phyloP scores from a whole-genome alignment of 805 yeast genomes.

The Babjeviella inositovora region DNA sequence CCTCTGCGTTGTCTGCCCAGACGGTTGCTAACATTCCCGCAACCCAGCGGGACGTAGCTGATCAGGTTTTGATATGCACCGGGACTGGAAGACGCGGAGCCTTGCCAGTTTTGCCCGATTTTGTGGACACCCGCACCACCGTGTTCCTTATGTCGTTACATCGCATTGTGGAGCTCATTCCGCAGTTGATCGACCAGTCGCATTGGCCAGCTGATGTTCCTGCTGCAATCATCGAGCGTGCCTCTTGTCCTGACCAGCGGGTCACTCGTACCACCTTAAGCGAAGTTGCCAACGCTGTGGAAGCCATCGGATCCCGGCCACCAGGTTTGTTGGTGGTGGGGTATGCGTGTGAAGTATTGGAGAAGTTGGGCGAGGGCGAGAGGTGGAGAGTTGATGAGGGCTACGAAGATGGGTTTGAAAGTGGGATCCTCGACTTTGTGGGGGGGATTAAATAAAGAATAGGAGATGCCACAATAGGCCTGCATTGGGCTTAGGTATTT shows the following conservation, averaged over 20 bases:
- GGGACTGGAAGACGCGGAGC: conserved; percentile 89
- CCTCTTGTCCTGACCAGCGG: conserved; percentile 87
- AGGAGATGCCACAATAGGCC: too few species aligned
- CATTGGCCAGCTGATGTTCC: conserved; percentile 64
- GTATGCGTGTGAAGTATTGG: conserved; percentile 47
- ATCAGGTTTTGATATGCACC: conserved; percentile 84
- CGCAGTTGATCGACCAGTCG: conserved; percentile 20
- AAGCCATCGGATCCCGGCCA: conserved; percentile 72
- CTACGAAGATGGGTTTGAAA: too few species aligned
- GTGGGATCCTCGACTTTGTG: too few species aligned
- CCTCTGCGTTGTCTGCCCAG: conserved; percentile 84
- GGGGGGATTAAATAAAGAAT: too few species aligned
- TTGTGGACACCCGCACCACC: conserved; percentile 58
- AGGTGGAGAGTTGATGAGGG: conserved; percentile 36
- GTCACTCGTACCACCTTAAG: conserved; percentile 59
- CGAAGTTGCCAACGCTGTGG: conserved; percentile 57
- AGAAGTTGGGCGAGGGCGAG: conserved; percentile 6
- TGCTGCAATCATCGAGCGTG: conserved; percentile 77
- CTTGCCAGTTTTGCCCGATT: conserved; percentile 65
- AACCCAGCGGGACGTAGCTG: conserved; percentile 84
- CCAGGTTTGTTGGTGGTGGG: conserved; percentile 87
- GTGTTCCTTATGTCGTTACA: conserved; percentile 86
- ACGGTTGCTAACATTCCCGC: conserved; percentile 73
- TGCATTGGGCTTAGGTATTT: too few species aligned
- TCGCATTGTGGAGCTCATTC: conserved; percentile 42